These are phyloP conservation scores for Zygoascus meyerae DNA, from an alignment of 1,139 yeast genomes.

Conservation along the genomic window DNA sequence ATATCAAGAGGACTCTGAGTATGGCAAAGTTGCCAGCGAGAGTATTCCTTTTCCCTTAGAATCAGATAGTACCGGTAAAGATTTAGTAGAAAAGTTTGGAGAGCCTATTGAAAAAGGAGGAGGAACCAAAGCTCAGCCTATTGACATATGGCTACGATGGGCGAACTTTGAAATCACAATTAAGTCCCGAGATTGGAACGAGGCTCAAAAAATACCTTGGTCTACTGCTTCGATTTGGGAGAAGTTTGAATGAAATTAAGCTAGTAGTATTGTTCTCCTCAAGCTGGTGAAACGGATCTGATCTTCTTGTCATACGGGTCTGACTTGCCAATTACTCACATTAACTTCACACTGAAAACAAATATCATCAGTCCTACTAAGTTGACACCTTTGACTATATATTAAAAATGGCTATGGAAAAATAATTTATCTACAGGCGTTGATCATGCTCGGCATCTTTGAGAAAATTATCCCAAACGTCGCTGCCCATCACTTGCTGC, in stretches of 20 bases:
- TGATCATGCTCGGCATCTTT: conserved; percentile 15
- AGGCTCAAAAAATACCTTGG: conserved; percentile 24
- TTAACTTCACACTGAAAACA: too few relatives aligned
- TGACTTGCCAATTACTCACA: too few relatives aligned
- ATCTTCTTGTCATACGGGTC: too few relatives aligned
- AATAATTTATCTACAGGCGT: background rate
- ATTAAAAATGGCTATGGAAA: too few relatives aligned
- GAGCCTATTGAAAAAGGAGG: conserved; percentile 30
- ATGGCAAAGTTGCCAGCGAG: conserved; percentile 13
- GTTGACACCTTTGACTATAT: too few relatives aligned
- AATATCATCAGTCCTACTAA: too few relatives aligned
- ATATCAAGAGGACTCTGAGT: conserved; percentile 18
- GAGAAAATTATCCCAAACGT: conserved; percentile 26
- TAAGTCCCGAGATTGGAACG: conserved; percentile 26
- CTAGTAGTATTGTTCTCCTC: too few relatives aligned
- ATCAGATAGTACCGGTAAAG: conserved; percentile 20
- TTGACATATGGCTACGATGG: conserved; percentile 31
- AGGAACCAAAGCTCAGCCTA: conserved; percentile 17
- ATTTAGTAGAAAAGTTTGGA: conserved; percentile 24
- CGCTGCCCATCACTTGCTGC: conserved; percentile 19
- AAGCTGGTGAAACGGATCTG: too few relatives aligned
- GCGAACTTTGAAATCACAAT: conserved; percentile 23
- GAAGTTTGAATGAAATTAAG: conserved; percentile 11
- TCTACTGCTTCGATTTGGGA: conserved; percentile 15
- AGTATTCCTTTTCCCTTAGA: conserved; percentile 19